phyloP scores from a whole-genome alignment of 495 filamentous ascomycete species.

The Evansstolkia leycettana region DNA sequence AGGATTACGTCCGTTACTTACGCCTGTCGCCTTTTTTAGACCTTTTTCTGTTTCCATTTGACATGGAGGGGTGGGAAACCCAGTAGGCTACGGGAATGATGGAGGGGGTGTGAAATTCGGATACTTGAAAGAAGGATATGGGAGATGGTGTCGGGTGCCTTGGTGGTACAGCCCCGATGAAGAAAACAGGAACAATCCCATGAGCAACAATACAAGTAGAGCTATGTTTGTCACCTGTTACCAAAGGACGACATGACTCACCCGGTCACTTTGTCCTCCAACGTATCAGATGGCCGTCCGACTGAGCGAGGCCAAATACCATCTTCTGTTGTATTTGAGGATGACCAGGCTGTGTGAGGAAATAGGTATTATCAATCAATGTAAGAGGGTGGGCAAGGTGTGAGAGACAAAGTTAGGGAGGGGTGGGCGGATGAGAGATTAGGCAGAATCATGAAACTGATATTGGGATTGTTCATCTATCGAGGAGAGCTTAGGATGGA shows the following conservation, averaged over 20 bases:
- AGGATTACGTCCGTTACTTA: not conserved
- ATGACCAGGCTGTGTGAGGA: constrained; percentile 5
- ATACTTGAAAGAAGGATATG: constrained; percentile 1
- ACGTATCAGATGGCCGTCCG: constrained; percentile 32
- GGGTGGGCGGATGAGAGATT: no score
- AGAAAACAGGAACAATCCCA: constrained; percentile 17
- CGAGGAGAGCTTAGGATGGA: no score
- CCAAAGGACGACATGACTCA: constrained; percentile 25
- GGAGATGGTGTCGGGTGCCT: constrained; percentile 2
- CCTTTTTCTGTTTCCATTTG: not conserved
- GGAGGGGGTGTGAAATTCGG: no score
- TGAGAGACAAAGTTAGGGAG: no score
- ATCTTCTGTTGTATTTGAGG: not conserved
- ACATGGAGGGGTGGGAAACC: no score
- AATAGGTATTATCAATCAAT: no score
- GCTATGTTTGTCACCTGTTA: constrained; percentile 31
- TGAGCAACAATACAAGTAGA: constrained; percentile 18
- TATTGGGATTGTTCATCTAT: no score
- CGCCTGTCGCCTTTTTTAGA: not conserved
- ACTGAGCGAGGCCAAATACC: constrained; percentile 13
- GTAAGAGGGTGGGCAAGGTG: no score
- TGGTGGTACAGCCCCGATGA: constrained; percentile 10
- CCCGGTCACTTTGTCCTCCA: constrained; percentile 8
- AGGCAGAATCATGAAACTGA: no score
- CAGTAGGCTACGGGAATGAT: no score